Evolutionary conservation across 305 asterid genomes (phyloP).

Genomic region (Fraxinus greggii): DNA sequence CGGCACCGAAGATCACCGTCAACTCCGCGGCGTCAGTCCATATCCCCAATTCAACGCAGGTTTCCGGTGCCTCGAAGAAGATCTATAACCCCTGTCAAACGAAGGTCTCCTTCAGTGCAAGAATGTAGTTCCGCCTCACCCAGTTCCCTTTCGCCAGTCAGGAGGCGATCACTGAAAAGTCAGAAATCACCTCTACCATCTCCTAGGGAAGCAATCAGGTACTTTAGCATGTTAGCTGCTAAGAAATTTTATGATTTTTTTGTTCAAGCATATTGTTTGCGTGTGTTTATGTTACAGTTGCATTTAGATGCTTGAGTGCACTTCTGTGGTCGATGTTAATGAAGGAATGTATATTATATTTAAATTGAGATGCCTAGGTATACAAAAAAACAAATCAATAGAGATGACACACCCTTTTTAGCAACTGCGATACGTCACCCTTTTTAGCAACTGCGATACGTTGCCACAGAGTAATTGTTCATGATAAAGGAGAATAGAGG

Average conservation of each 20-base stretch:
- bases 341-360: conserved; percentile 5
- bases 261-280: conserved; percentile 2
- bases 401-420: background rate
- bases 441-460: background rate
- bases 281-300: conserved; percentile 12
- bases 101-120: conserved; percentile 48
- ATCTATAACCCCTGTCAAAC: conserved; percentile 47
- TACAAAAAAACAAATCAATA: background rate
- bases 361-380: conserved; percentile 19
- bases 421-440: background rate
- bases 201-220: conserved; percentile 55
- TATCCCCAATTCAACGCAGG: conserved; percentile 52
- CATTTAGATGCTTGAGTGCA: conserved; percentile 9
- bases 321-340: background rate
- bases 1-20: conserved; percentile 47
- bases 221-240: conserved; percentile 16
- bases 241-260: conserved; percentile 5
- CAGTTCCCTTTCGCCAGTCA: conserved; percentile 48
- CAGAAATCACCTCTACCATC: conserved; percentile 55
- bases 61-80: conserved; percentile 44
- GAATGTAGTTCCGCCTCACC: conserved; percentile 58
- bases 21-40: conserved; percentile 43
- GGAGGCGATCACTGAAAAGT: conserved; percentile 44
- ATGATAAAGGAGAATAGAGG: background rate
- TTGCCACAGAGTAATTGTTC: background rate